These are phyloP conservation scores for Quercus phellos DNA, from an alignment of 331 rosid genomes.

Conservation along the genomic window DNA sequence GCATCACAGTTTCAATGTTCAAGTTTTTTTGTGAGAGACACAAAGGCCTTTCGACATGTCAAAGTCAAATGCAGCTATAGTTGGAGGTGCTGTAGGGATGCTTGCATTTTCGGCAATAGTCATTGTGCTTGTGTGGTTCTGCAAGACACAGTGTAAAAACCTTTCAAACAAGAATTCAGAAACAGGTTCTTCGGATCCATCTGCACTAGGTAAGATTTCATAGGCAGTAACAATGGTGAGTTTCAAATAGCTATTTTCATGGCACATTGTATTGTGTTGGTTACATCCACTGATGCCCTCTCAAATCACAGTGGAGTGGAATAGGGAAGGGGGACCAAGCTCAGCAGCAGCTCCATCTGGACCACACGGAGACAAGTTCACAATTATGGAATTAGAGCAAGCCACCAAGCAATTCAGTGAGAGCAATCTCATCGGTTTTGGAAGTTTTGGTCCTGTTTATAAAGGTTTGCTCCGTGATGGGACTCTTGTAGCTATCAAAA, in stretches of 20 bases:
- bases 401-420: constrained; percentile 42
- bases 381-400: constrained; percentile 33
- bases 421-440: constrained; percentile 38
- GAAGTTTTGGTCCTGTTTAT: constrained; percentile 45
- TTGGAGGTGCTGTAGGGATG: constrained; percentile 31
- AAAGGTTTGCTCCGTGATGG: constrained; percentile 44
- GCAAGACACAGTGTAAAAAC: constrained; percentile 23
- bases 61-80: constrained; percentile 26
- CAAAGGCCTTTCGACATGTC: constrained; percentile 28
- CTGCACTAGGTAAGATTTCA: constrained; percentile 33
- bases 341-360: constrained; percentile 6
- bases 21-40: constrained; percentile 6
- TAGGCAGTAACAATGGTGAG: neutral
- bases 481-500: constrained; percentile 41
- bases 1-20: constrained; percentile 24
- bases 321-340: constrained; percentile 25
- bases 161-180: constrained; percentile 32
- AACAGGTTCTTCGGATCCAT: constrained; percentile 48
- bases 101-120: constrained; percentile 22
- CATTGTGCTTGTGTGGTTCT: constrained; percentile 33
- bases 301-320: constrained; percentile 29
- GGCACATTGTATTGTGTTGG: neutral
- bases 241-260: neutral
- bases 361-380: constrained; percentile 26
- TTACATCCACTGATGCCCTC: neutral